Evolutionary conservation across 257 asterid species (phyloP), one percentile per base, ranked within the genome.

Genomic region (Nicotiana tomentosiformis): DNA sequence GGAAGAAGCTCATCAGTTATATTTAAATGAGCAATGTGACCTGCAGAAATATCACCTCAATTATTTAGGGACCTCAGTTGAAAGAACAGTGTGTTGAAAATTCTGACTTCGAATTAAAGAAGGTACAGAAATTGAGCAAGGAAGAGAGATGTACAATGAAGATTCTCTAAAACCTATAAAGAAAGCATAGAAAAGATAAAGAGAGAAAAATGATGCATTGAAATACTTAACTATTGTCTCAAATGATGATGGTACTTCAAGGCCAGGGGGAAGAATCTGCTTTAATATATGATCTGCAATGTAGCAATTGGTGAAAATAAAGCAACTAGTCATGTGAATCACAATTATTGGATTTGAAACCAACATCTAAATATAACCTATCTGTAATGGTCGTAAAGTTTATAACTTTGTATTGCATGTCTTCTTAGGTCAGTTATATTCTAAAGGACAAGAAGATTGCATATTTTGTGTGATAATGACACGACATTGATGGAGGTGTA

Each of bases 151-250:
- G 7, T 57, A 65, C 58, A 20, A 79, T 60, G 4, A 39, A 23
- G 64, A 15, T 62, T 20, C 74, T 10, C 76, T 57, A 37, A 16
- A 46, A 33, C 35, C 12, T 66, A 35, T 26, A 7, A 26, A 77
- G 33, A 62, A 51, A 51, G 78, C 17, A 10, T 8, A 33, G 23
- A 8, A 65, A 64, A 72, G 23, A 64, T 56, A 58, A 30, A 55
- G 43, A 51, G 66, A 10, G 62, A 53, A 20, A 58, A 61, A 62
- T 58, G 72, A 37, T 68, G 69, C 55, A 78, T 82, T 80, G 84
- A 86, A 83, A 84, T 85, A 96, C 99, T 94, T 93, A 96, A 92
- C 99, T 91, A 96, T 91, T 84, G 98, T 94, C 90, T 94, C 99
- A 85, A 96, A 96, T 43, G 98, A 96, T n/a, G 99, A 93, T 18